Percentiles rank a stretch among this genome's conserved stretches.
phyloP scores from a whole-genome alignment of 345 rosid species.

The Turnera subulata region DNA sequence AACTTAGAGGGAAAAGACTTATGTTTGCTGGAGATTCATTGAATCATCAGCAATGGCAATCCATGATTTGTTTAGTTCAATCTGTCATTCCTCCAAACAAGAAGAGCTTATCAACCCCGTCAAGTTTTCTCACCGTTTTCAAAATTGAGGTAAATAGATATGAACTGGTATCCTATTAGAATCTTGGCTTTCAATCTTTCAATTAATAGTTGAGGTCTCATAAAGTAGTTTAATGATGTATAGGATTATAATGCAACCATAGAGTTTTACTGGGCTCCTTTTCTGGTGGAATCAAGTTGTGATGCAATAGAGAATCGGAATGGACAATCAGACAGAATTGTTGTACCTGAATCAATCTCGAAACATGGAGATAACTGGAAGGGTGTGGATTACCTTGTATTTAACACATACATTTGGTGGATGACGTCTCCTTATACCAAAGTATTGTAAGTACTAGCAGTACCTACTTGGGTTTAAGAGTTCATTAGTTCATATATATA shows the following conservation, averaged over 20 bases:
- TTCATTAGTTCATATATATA: too few relatives aligned
- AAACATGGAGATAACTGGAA: conserved; percentile 21
- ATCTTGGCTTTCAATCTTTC: neutral
- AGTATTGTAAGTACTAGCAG: conserved; percentile 23
- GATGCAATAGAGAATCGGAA: conserved; percentile 12
- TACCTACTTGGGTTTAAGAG: neutral
- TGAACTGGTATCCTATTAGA: neutral
- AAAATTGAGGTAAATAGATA: conserved; percentile 15
- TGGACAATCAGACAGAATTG: conserved; percentile 11
- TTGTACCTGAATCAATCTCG: conserved; percentile 19
- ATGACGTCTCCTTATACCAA: conserved; percentile 11
- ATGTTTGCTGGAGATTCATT: conserved; percentile 30
- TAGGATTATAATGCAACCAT: conserved; percentile 20
- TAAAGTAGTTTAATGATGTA: too few relatives aligned
- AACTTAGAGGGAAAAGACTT: conserved; percentile 21
- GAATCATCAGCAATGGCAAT: conserved; percentile 21
- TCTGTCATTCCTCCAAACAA: conserved; percentile 16
- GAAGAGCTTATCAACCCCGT: conserved; percentile 11
- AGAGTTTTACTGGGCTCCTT: conserved; percentile 30
- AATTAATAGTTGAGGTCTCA: neutral
- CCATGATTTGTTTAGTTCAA: conserved; percentile 22
- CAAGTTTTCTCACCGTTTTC: conserved; percentile 15
- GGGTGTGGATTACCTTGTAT: conserved; percentile 19
- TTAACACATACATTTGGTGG: conserved; percentile 28
- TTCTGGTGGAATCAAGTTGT: conserved; percentile 20